Evolutionary conservation across 2,329 filamentous ascomycete genomes (phyloP), one percentile per base, ranked within the genome.

Genomic region (Colletotrichum kahawae): DNA sequence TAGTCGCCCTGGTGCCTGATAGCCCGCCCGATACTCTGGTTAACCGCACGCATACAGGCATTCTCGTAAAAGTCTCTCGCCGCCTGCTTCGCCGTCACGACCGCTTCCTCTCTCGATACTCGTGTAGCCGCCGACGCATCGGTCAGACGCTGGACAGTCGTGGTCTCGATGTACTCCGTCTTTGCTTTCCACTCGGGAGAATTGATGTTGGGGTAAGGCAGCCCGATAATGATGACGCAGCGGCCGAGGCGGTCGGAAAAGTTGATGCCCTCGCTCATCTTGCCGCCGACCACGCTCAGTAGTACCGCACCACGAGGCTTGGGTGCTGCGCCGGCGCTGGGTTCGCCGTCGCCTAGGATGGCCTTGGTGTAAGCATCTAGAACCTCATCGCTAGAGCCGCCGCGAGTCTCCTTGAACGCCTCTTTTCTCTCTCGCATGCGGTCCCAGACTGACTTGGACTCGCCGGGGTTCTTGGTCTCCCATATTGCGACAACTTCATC

Each of bases 251-350:
- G 89, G 84, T 99, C 96, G 1, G 95, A 96, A 86, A 99, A 99
- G 85, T 99, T 99, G 86, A 99, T 99, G 78, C 97, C 97, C 85
- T 99, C 97, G 73, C 95, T 98, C 85, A 99, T 93, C 78, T 96
- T 98, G 16, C 97, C 97, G 70, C 96, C 96, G 4, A 99, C 93
- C 4, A 99, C 96, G 69, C 95, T 96, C 31, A 99, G 90, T 0
- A 99, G 90, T 0, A 98, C 86, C 0, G 94, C 96, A 0, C 96
- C 96, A 63, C 90, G 81, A 6, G 76, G 65, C 16, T 76, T 79
- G 4, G 69, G n/a, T 21, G 60, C 56, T 34, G 36, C 29, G 5
- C 38, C 66, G 38, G 48, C 4, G 9, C 21, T 14, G 4, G n/a
- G 4, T 13, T 51, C 56, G 16, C 21, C 60, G 81, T 85, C 79